Percentiles rank a stretch among this genome's conserved stretches.
Evolutionary conservation across 495 filamentous ascomycete genomes (phyloP).

Genomic region (Lasiosphaeria hispida): DNA sequence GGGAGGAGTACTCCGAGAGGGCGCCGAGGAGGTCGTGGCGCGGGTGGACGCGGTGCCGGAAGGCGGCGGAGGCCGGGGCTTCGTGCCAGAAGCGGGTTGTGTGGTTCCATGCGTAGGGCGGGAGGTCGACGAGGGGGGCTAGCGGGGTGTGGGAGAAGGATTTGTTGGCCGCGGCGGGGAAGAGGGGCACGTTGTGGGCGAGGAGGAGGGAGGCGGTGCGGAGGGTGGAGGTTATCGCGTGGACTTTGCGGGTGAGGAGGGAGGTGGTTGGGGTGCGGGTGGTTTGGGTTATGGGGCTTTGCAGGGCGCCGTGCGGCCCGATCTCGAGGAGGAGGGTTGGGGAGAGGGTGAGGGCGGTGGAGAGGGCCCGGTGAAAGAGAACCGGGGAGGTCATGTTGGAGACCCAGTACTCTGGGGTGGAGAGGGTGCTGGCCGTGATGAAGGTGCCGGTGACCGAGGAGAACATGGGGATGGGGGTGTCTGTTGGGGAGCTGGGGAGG

Average conservation of each 20-base stretch:
- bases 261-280: slow-evolving; percentile 9
- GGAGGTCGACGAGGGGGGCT: slow-evolving; percentile 23
- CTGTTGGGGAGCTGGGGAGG: slow-evolving; percentile 11
- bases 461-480: slow-evolving; percentile 32
- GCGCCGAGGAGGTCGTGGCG: slow-evolving; percentile 49
- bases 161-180: slow-evolving; percentile 32
- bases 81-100: slow-evolving; percentile 43
- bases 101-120: slow-evolving; percentile 42
- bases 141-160: background rate
- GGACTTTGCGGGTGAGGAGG: background rate
- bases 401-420: slow-evolving; percentile 33
- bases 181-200: slow-evolving; percentile 13
- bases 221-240: background rate
- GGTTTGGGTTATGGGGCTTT: slow-evolving; percentile 45
- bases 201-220: background rate
- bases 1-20: slow-evolving; percentile 28
- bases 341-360: background rate
- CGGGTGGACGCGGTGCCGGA: slow-evolving; percentile 35
- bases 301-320: slow-evolving; percentile 48
- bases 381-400: slow-evolving; percentile 42
- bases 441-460: slow-evolving; percentile 44
- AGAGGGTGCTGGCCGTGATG: slow-evolving; percentile 14
- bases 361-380: slow-evolving; percentile 35
- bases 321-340: slow-evolving; percentile 46
- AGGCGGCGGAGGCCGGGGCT: slow-evolving; percentile 33